phyloP scores from a whole-genome alignment of 441 rosid species.

The Syzygium syzygioides region DNA sequence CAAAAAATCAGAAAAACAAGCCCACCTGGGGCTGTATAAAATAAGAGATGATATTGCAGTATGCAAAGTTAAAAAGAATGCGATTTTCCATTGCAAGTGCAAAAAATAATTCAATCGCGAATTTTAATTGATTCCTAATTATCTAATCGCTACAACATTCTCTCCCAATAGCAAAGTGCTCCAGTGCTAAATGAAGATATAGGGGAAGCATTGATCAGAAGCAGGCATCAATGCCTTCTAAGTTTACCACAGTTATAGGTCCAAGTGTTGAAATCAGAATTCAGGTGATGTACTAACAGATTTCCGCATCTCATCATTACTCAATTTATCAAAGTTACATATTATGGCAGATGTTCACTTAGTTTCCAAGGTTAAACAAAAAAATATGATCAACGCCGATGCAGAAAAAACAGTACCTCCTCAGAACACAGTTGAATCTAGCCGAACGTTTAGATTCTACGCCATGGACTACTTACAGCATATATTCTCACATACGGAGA shows the following conservation, averaged over 20 bases:
- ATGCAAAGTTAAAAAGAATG: background rate
- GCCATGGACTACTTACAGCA: background rate
- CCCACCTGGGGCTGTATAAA: background rate
- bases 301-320: background rate
- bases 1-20: background rate
- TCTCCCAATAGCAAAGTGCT: background rate
- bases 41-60: background rate
- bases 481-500: background rate
- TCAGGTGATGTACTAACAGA: background rate
- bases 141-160: background rate
- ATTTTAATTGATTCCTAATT: background rate
- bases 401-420: background rate
- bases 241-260: background rate
- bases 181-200: background rate
- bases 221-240: background rate
- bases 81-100: background rate
- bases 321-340: background rate
- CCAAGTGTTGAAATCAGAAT: background rate
- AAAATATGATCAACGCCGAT: background rate
- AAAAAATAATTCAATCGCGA: background rate
- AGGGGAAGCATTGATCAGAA: background rate
- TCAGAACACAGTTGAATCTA: background rate
- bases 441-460: fast-evolving
- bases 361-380: background rate
- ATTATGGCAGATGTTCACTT: background rate